Conservation (phyloP, 129 eudicot species). For the Flaveria brownii region DNA sequence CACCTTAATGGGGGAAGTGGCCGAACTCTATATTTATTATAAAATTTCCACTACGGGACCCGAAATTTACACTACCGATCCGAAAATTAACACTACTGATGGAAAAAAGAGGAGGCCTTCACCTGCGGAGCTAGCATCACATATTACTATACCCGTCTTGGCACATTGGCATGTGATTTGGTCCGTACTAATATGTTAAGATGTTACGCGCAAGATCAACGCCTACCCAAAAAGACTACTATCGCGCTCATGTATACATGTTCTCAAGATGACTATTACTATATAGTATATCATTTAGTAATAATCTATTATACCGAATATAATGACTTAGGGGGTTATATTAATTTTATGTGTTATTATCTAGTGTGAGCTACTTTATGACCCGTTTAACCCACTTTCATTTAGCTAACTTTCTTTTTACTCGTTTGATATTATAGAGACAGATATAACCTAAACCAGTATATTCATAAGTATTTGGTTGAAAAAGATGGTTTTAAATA, state of each 20-base stretch:
- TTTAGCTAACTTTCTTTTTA: neutral
- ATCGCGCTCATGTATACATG: neutral
- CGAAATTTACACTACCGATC: too few relatives aligned
- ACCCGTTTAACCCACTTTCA: neutral
- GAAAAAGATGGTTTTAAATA: neutral
- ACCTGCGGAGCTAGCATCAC: too few relatives aligned
- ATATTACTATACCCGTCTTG: too few relatives aligned
- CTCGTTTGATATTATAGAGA: neutral
- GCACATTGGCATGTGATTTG: neutral
- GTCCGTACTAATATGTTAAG: neutral
- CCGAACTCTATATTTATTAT: too few relatives aligned
- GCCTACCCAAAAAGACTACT: neutral
- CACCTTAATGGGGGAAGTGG: too few relatives aligned
- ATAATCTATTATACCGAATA: neutral
- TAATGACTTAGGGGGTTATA: constrained; percentile 5
- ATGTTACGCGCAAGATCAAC: neutral
- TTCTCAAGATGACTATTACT: neutral
- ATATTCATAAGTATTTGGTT: neutral
- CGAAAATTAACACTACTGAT: too few relatives aligned
- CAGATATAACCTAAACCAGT: neutral
- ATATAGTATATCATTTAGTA: neutral
- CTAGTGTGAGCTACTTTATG: too few relatives aligned
- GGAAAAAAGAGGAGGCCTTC: too few relatives aligned
- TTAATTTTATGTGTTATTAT: too few relatives aligned
- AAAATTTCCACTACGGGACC: too few relatives aligned